Evolutionary conservation across 1,139 yeast genomes (phyloP), one percentile per base, ranked within the genome.

Genomic region (Debaryomycetaceae sp.): DNA sequence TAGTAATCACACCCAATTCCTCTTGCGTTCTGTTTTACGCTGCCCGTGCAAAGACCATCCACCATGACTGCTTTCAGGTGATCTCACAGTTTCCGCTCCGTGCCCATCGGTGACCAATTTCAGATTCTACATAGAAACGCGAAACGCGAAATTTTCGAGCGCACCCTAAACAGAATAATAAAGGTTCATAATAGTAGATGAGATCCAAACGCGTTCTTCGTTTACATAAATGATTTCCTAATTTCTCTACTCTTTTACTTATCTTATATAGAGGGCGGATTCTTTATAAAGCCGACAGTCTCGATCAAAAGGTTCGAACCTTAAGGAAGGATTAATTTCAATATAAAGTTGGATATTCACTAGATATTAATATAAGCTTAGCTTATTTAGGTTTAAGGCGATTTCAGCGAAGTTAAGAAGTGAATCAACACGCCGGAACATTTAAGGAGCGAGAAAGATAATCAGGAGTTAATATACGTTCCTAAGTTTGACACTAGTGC

Each of bases 141-240:
- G 37, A 38, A 34, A 38, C 36, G 37, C 36, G 41, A 34, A 18
- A 15, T 14, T 29, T 30, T n/a, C 30, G 19, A 35, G 24, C 17
- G 15, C 30, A 22, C 26, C 26, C 11, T 22, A 22, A 22, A 11
- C 26, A 22, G 26, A 8, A 22, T 8, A 22, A 22, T 22, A 22
- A 22, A 22, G 26, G 26, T 22, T 22, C 26, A 22, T 22, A 22
- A 22, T 22, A 22, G 26, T 22, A 22, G 26, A 22, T 22, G 7
- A 22, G 26, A 22, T 22, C 26, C 11, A 11, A 22, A 22, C 26
- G 26, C 26, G 26, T 22, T 22, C 26, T 22, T 22, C 11, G 26
- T 22, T 8, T 22, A 22, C 26, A 22, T 11, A 22, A 8, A 22
- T 22, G 26, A 11, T 11, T 8, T 22, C 26, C 26, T 22, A 8